Conservation (phyloP, 2,329 filamentous ascomycete species). For the Xylariaceae sp. region DNA sequence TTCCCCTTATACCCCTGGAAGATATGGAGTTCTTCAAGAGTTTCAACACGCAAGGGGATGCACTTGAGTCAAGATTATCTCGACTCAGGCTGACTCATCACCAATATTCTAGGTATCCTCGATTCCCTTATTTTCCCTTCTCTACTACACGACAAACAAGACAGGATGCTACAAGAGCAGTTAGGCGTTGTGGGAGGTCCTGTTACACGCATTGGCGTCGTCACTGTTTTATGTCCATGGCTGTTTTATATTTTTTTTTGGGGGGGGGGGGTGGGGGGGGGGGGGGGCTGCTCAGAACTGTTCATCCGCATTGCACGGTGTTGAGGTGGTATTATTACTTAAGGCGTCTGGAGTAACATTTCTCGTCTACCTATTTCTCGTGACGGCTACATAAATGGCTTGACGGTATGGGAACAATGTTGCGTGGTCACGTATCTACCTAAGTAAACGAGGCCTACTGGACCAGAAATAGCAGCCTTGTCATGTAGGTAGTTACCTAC, state of each 20-base stretch:
- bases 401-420: not conserved
- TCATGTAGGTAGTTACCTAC: no score
- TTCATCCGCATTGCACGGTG: conserved; percentile 15
- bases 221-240: not conserved
- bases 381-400: conserved; percentile 1
- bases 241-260: conserved; percentile 8
- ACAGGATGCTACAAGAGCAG: not conserved
- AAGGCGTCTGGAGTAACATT: conserved; percentile 1
- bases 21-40: no score
- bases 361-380: conserved; percentile 1
- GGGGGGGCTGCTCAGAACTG: not conserved
- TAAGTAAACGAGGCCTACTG: no score
- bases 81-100: not conserved
- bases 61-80: not conserved
- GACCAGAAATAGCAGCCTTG: no score
- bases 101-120: not conserved
- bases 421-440: no score
- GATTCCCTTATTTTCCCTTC: not conserved
- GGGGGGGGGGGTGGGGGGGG: no score
- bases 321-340: conserved; percentile 8
- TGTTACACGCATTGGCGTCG: not conserved
- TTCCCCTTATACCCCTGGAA: not conserved
- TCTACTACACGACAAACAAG: not conserved
- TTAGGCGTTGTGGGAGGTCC: conserved; percentile 11
- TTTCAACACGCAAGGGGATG: not conserved